Percentiles rank a stretch among this genome's conserved stretches.
Evolutionary conservation across 345 rosid genomes (phyloP).

Genomic region (Reutealis trisperma): DNA sequence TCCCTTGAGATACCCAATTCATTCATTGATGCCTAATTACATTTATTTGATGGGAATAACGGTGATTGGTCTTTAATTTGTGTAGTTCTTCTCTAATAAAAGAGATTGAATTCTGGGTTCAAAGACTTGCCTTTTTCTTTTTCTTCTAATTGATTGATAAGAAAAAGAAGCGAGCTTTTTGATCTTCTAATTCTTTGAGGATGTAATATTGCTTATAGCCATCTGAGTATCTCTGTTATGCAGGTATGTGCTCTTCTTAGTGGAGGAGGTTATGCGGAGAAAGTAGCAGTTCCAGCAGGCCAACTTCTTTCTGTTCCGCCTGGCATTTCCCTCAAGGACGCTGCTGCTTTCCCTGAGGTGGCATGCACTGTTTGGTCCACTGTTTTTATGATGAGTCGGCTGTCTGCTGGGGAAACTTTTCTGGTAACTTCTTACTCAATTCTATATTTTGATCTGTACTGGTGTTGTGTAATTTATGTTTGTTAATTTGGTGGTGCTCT

Average conservation of each 20-base stretch:
- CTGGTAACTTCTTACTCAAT: conserved; percentile 44
- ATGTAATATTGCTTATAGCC: background rate
- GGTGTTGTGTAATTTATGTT: background rate
- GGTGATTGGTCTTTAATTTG: too few species aligned
- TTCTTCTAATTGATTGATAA: too few species aligned
- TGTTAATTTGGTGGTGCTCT: background rate
- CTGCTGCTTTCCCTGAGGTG: conserved; percentile 77
- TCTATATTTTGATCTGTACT: background rate
- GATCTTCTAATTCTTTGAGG: too few species aligned
- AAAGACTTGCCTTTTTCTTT: too few species aligned
- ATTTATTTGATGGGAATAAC: too few species aligned
- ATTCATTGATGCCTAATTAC: background rate
- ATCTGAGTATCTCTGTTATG: background rate
- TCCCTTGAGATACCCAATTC: background rate
- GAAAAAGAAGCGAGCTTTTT: too few species aligned
- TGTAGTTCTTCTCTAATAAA: too few species aligned
- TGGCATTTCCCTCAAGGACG: conserved; percentile 66
- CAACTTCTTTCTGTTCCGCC: conserved; percentile 65
- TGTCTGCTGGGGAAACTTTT: conserved; percentile 65
- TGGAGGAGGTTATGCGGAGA: conserved; percentile 91
- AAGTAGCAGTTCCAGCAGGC: conserved; percentile 70
- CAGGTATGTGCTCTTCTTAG: conserved; percentile 89
- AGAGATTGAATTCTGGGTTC: too few species aligned
- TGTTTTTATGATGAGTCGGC: conserved; percentile 70
- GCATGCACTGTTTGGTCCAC: conserved; percentile 94